Evolutionary conservation across 2,329 filamentous ascomycete genomes (phyloP).

Genomic region (Aspergillus versicolor): DNA sequence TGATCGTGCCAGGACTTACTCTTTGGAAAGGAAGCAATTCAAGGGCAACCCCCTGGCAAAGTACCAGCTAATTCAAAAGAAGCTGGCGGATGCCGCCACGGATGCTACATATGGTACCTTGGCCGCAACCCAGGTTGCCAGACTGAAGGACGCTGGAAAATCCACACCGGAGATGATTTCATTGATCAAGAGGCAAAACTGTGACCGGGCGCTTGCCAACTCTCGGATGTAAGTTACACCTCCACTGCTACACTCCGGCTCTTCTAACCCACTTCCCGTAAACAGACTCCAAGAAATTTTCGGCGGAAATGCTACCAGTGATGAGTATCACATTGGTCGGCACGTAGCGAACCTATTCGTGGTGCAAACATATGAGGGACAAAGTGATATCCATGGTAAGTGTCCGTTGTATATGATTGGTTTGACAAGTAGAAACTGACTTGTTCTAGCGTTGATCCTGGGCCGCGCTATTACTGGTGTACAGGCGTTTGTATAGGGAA

Average conservation of each 20-base stretch:
- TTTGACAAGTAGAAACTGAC: neutral
- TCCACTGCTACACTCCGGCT: neutral
- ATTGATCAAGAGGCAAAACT: slow-evolving; percentile 97
- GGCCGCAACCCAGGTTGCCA: slow-evolving; percentile 84
- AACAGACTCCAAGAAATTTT: slow-evolving; percentile 84
- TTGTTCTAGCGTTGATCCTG: slow-evolving; percentile 60
- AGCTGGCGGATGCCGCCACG: slow-evolving; percentile 86
- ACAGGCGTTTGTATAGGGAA: slow-evolving; percentile 69
- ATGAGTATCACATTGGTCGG: slow-evolving; percentile 92
- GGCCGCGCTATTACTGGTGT: slow-evolving; percentile 70
- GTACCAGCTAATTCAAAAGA: slow-evolving; percentile 98
- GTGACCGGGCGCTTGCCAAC: slow-evolving; percentile 80
- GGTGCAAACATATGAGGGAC: slow-evolving; percentile 96
- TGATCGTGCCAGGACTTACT: slow-evolving; percentile 74
- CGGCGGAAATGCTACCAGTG: slow-evolving; percentile 95
- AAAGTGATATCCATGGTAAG: slow-evolving; percentile 95
- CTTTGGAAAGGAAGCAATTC: slow-evolving; percentile 94
- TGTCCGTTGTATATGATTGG: slow-evolving; percentile 23
- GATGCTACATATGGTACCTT: slow-evolving; percentile 90
- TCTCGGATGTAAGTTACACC: slow-evolving; percentile 59
- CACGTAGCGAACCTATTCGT: slow-evolving; percentile 97
- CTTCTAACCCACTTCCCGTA: too few relatives aligned
- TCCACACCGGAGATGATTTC: slow-evolving; percentile 91
- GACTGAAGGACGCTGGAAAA: slow-evolving; percentile 89
- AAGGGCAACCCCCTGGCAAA: slow-evolving; percentile 91